Base-by-base conservation (phyloP, 2,329 filamentous ascomycete species). In the Aspergillus sp. region DNA sequence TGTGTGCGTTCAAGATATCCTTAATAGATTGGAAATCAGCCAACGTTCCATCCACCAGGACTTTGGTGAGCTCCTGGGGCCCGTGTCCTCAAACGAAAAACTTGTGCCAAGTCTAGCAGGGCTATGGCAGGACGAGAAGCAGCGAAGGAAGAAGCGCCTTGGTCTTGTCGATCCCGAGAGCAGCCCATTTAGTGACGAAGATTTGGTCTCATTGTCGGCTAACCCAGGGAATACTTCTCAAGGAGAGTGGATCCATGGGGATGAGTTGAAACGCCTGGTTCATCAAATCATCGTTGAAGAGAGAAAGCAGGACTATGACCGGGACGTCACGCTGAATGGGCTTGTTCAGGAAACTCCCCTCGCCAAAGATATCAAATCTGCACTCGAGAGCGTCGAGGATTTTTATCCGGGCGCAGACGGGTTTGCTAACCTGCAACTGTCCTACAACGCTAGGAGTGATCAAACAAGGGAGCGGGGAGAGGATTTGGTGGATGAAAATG, bases 31-130 rank as follows among this genome's bases (percentile, higher is more conserved):
- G 54, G 85, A 89, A n/a, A 83, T 98, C 34, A 85, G 87, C 64
- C 86, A 91, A 67, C 86, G 95, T n/a, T 83, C 81, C 3, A 82
- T 97, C 7, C 95, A 99, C 73, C 91, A 97, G 72, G 88, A 93
- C 71, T 97, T 99, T 68, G 80, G 89, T 23, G 95, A 98, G 74
- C 84, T 87, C 13, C 76, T 87, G 11, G 81, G 84, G 41, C 88
- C 91, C 3, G 75, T 89, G 22, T 81, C 86, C 0, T 76, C 83
- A 0, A 88, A 91, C 66, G 82, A 93, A 72, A 97, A 96, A 72
- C 83, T 97, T 11, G 93, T 99, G 5, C 89, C 92, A 71, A 99
- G 95, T 66, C 94, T 99, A 91, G 93, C 92, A 59, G 91, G 91
- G 0, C 79, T 99, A 3, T 99, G 95, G 95, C 89, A 88, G 72